phyloP scores from a whole-genome alignment of 2,329 filamentous ascomycete genomes.

The Xylaria sp. region DNA sequence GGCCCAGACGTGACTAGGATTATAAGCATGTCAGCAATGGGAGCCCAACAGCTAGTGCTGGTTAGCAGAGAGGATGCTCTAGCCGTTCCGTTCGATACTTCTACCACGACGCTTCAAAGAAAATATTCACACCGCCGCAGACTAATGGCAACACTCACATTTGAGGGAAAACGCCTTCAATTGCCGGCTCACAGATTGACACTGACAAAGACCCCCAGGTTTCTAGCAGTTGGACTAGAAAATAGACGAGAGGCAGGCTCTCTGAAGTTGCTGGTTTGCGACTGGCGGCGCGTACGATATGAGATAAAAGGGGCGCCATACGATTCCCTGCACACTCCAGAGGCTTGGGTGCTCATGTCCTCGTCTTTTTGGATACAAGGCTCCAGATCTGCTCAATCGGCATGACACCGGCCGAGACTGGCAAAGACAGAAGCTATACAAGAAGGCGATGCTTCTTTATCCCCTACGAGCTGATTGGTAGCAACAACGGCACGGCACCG shows the following conservation, averaged over 20 bases:
- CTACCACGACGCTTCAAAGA: background rate
- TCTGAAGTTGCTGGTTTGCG: slow-evolving; percentile 3
- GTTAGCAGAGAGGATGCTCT: background rate
- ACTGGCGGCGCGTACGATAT: background rate
- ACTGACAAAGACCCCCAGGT: background rate
- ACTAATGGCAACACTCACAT: background rate
- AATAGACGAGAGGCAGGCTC: background rate
- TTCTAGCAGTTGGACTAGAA: background rate
- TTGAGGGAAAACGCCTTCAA: background rate
- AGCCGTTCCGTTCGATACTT: slow-evolving; percentile 6
- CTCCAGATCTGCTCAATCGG: slow-evolving; percentile 15
- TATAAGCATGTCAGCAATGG: slow-evolving; percentile 3
- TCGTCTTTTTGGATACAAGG: slow-evolving; percentile 14
- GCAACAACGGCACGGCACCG: slow-evolving; percentile 1
- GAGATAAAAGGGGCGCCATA: background rate
- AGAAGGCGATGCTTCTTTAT: slow-evolving; percentile 14
- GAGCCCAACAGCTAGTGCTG: background rate
- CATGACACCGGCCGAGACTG: background rate
- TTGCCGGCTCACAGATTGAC: background rate
- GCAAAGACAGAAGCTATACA: background rate
- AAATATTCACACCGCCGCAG: background rate
- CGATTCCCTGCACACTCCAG: background rate
- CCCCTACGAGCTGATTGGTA: slow-evolving; percentile 11
- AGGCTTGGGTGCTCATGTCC: slow-evolving; percentile 1
- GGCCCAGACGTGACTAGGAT: background rate